phyloP scores from a whole-genome alignment of 2,329 filamentous ascomycete species.

The Dryadomyces quercivorus region DNA sequence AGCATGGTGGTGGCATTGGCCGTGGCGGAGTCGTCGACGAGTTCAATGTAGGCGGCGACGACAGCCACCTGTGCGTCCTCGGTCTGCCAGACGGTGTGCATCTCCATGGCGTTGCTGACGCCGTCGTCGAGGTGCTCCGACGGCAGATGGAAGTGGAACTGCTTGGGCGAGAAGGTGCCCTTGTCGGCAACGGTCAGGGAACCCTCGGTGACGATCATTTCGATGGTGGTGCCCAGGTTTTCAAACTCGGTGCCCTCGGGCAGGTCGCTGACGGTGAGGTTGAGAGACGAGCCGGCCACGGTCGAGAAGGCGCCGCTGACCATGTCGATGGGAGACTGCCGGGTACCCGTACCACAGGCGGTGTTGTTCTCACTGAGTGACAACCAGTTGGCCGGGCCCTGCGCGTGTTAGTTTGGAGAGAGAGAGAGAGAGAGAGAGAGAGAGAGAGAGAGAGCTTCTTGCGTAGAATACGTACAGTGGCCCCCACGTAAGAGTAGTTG shows the following conservation, averaged over 20 bases:
- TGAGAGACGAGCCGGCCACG: slow-evolving; percentile 19
- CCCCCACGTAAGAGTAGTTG: slow-evolving; percentile 25
- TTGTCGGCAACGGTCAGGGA: slow-evolving; percentile 23
- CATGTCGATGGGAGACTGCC: slow-evolving; percentile 48
- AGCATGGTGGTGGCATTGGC: slow-evolving; percentile 15
- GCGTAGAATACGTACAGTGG: slow-evolving; percentile 21
- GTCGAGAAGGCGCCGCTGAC: slow-evolving; percentile 21
- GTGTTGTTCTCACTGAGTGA: slow-evolving; percentile 27
- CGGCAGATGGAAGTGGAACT: slow-evolving; percentile 39
- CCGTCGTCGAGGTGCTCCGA: slow-evolving; percentile 26
- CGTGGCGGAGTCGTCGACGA: neutral
- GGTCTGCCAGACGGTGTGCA: slow-evolving; percentile 47
- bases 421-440: no score
- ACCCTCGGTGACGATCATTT: slow-evolving; percentile 36
- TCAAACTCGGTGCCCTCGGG: slow-evolving; percentile 34
- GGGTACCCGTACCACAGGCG: slow-evolving; percentile 35
- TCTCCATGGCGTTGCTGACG: slow-evolving; percentile 35
- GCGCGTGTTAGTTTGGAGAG: neutral
- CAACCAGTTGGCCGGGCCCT: slow-evolving; percentile 23
- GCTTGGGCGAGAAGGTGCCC: slow-evolving; percentile 24
- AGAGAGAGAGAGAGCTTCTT: no score
- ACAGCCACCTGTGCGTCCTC: slow-evolving; percentile 28
- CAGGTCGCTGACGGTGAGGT: slow-evolving; percentile 28
- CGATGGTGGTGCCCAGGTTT: slow-evolving; percentile 45
- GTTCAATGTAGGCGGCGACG: slow-evolving; percentile 30